Percentiles rank a stretch among this genome's conserved stretches.
phyloP scores from a whole-genome alignment of 1,284 basidiomycete species.

The Marasmius fiardii region DNA sequence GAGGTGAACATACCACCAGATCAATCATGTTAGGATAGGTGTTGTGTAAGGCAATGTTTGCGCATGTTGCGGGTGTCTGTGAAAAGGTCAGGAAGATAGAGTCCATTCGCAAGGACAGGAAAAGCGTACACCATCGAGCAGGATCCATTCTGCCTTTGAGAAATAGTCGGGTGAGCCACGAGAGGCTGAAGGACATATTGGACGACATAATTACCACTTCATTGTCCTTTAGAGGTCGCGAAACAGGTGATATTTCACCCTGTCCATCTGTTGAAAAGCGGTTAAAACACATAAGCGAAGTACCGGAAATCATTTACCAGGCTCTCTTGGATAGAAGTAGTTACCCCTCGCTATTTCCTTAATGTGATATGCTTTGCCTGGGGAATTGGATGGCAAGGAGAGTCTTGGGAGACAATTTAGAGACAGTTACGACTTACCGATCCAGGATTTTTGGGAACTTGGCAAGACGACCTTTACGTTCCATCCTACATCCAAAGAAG shows the following conservation, averaged over 20 bases:
- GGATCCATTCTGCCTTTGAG: constrained; percentile 78
- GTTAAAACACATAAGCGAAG: background rate
- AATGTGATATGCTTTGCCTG: constrained; percentile 84
- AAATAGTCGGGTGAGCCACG: constrained; percentile 3
- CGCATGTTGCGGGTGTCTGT: constrained; percentile 88
- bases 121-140: constrained; percentile 73
- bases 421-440: constrained; percentile 42
- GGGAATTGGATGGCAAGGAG: constrained; percentile 5
- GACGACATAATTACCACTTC: constrained; percentile 47
- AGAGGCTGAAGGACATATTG: background rate
- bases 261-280: constrained; percentile 49
- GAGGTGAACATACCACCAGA: constrained; percentile 53
- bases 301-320: constrained; percentile 31
- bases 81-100: constrained; percentile 7
- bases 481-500: constrained; percentile 51
- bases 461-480: constrained; percentile 88
- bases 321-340: constrained; percentile 80
- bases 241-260: constrained; percentile 62
- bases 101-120: constrained; percentile 1
- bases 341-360: constrained; percentile 70
- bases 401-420: background rate
- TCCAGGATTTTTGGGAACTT: constrained; percentile 89
- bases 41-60: constrained; percentile 88
- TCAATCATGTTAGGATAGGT: constrained; percentile 83
- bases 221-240: constrained; percentile 68